Percentiles rank a stretch among this genome's conserved stretches.
phyloP scores from a whole-genome alignment of 2,329 filamentous ascomycete species.

The Pseudogymnoascus sp. region DNA sequence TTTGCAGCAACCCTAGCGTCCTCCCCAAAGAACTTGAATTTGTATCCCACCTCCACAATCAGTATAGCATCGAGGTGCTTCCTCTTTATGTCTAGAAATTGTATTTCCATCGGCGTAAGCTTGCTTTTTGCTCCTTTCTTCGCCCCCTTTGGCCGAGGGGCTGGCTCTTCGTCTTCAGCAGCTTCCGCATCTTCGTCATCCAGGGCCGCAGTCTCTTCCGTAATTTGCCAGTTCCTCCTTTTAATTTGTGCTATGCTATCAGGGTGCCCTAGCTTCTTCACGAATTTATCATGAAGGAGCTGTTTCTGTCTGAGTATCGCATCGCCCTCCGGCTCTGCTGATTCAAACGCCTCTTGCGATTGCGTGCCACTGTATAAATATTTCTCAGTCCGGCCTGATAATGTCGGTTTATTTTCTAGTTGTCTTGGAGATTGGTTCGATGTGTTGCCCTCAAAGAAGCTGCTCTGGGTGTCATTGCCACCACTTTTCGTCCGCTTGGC shows the following conservation, averaged over 20 bases:
- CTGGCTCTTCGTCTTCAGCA: constrained; percentile 50
- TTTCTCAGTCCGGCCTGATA: constrained; percentile 41
- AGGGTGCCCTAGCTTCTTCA: constrained; percentile 80
- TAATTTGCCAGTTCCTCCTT: constrained; percentile 48
- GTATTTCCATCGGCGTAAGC: constrained; percentile 88
- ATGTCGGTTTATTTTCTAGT: constrained; percentile 19
- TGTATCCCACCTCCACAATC: constrained; percentile 94
- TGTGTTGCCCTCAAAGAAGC: constrained; percentile 36
- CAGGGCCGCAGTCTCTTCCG: constrained; percentile 43
- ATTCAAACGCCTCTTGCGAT: constrained; percentile 20
- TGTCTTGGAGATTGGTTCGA: constrained; percentile 25
- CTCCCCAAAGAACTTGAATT: constrained; percentile 94
- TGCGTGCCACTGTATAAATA: constrained; percentile 44
- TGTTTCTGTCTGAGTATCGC: constrained; percentile 53
- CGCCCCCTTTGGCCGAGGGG: constrained; percentile 43
- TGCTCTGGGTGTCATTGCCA: constrained; percentile 35
- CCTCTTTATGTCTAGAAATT: constrained; percentile 88
- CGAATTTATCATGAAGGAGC: constrained; percentile 73
- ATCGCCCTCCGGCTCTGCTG: constrained; percentile 42
- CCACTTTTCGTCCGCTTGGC: constrained; percentile 41
- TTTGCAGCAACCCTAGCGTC: constrained; percentile 85
- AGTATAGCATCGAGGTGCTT: constrained; percentile 85
- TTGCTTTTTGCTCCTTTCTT: constrained; percentile 73
- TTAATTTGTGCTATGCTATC: constrained; percentile 69
- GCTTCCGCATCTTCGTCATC: constrained; percentile 48